Percentiles rank a stretch among this genome's conserved stretches.
Conservation (phyloP, 768 basidiomycete genomes). For the Boletellus emodensis region DNA sequence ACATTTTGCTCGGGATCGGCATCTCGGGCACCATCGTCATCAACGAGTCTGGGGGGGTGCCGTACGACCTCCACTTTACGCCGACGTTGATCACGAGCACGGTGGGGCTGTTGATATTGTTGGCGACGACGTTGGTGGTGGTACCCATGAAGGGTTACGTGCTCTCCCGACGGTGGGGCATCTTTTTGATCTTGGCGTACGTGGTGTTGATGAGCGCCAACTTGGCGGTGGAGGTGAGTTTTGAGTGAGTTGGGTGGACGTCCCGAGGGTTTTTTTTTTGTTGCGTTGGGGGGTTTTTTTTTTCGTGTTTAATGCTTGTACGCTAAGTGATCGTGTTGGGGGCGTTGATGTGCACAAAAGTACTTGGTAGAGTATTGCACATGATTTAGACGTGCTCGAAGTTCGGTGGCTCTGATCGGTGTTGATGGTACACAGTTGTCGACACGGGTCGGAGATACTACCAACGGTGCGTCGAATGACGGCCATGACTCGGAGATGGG, state of each 20-base stretch:
- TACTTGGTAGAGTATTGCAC: too few relatives aligned
- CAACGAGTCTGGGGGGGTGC: conserved; percentile 45
- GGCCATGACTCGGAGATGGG: too few relatives aligned
- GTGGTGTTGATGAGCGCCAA: conserved; percentile 72
- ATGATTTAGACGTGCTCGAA: too few relatives aligned
- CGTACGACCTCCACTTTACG: conserved; percentile 75
- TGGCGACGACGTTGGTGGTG: conserved; percentile 71
- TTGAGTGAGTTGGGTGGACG: not conserved
- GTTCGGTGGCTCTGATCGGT: too few relatives aligned
- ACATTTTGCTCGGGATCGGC: conserved; percentile 87
- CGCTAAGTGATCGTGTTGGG: too few relatives aligned
- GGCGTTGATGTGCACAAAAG: too few relatives aligned
- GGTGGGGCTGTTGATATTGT: conserved; percentile 72
- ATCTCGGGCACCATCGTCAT: conserved; percentile 88
- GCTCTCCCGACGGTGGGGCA: conserved; percentile 78
- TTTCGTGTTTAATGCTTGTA: too few relatives aligned
- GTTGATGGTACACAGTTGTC: too few relatives aligned
- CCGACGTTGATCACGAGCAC: conserved; percentile 81
- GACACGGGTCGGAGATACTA: too few relatives aligned
- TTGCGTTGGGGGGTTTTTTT: too few relatives aligned
- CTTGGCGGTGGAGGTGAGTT: conserved; percentile 66
- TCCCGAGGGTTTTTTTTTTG: too few relatives aligned
- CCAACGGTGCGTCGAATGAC: too few relatives aligned
- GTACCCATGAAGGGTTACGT: conserved; percentile 84
- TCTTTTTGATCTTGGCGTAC: conserved; percentile 74